Conservation (phyloP, 768 basidiomycete genomes). For the Neoboletus magnificus region DNA sequence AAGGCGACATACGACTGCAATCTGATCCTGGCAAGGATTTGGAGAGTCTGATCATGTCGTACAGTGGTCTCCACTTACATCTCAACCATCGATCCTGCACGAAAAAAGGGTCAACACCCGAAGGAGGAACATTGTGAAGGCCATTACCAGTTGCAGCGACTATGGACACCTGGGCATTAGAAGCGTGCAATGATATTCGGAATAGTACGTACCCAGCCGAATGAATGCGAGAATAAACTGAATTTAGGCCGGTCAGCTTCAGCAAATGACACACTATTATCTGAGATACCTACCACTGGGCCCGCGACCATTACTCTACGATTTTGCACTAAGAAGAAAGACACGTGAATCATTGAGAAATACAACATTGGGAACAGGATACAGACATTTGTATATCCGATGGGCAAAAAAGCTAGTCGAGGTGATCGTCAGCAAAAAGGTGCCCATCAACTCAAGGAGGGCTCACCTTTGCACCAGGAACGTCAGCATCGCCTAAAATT, state of each 20-base stretch:
- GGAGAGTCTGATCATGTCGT: not conserved
- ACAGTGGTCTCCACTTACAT: slow-evolving; percentile 12
- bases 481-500: slow-evolving; percentile 19
- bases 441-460: fast-evolving
- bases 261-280: too few species aligned
- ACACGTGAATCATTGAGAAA: not conserved
- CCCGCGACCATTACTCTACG: slow-evolving; percentile 13
- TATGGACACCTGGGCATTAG: not conserved
- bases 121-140: not conserved
- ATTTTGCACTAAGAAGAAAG: slow-evolving; percentile 10
- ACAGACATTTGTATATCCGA: slow-evolving; percentile 25
- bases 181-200: not conserved
- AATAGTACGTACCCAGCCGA: slow-evolving; percentile 15
- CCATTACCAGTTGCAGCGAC: slow-evolving; percentile 21
- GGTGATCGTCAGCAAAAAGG: not conserved
- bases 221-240: not conserved
- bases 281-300: not conserved
- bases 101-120: not conserved
- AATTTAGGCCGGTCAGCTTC: too few species aligned
- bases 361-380: not conserved
- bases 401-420: slow-evolving; percentile 21
- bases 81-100: slow-evolving; percentile 9
- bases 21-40: slow-evolving; percentile 8
- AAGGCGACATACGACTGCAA: slow-evolving; percentile 9
- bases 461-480: slow-evolving; percentile 24